Evolutionary conservation across 2,329 filamentous ascomycete species (phyloP), one percentile per base, ranked within the genome.

Genomic region (Catunica adiposa): DNA sequence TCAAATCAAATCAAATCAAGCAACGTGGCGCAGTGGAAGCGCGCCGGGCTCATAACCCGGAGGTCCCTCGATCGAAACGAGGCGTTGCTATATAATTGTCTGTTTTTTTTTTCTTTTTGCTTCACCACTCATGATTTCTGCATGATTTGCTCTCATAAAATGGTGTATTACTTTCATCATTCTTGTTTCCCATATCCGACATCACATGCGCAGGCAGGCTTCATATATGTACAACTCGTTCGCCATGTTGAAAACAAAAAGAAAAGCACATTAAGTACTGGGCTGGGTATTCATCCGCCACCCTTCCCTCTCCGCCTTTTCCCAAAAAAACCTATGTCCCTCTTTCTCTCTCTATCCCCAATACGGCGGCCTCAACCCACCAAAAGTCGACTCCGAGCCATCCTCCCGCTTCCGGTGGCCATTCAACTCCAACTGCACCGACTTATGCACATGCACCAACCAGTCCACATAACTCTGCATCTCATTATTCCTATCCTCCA

Each of bases 401-500:
- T 82, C 76, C 57, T 86, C 83, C 63, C 80, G 83, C 68, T 84
- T 86, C 59, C 83, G 73, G 63, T 87, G 83, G 15, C 84, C 84
- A 47, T 77, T 77, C 63, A 84, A 66, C 80, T 84, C 61, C 37
- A 59, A 20, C 66, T 95, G 89, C 61, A 98, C 92, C 62, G 86
- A 83, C 63, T 90, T 84, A 70, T 98, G 92, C 60, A 97, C 77
- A 68, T 95, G 86, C 57, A 98, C 92, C 64, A 98, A 74, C 92
- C 92, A 98, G 70, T 98, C 92, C 34, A 97, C 92, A 69, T 97
- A 98, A 66, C 86, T 94, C 70, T 94, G 89, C 37, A 92, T 92
- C 71, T 98, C 92, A 62, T 95, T 95, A 68, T 97, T 97, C 61
- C 92, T 79, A 66, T 98, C 92, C 70, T 98, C 92, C 31, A 95